Base-by-base conservation (phyloP, 306 rosid species). In the Pterocarpus macrocarpus region DNA sequence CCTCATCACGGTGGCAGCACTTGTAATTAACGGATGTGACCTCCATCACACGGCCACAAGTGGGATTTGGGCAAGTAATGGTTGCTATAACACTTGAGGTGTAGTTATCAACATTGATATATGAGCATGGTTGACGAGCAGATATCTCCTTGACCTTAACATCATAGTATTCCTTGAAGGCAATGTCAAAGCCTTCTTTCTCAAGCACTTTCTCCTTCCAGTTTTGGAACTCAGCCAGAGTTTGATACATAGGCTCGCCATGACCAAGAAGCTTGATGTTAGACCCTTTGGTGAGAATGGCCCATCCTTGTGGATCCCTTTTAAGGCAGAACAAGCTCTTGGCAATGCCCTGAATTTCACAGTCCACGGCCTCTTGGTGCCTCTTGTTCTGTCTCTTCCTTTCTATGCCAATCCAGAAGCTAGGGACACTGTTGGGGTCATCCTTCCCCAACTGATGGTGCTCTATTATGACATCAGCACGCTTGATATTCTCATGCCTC, bases 261-360 rank as follows among this genome's bases (percentile, higher is more conserved):
- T 78, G 85, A 41, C 80, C 75, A 1, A 85, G 33, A 2, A 47
- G 55, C 35, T 76, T 77, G 5, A 85, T 67, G 68, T 73, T 77
- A 0, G 9, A 0, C 16, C 88, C 88, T 85, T 85, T 81, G 74
- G 77, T 77, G 7, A 85, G 85, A 59, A 85, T 52, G 34, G 70
- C 82, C 85, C 88, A 85, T 10, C 88, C 88, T 10, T 73, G 82
- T 28, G 77, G 85, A 10, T 85, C 83, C 2, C 76, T 22, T 14
- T 45, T 82, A 5, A 81, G 78, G 59, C 81, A 68, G 16, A 81
- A 63, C 47, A 85, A 58, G 50, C 28, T 22, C 66, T 77, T 72
- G 1, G 71, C 85, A 4, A 71, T 66, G 0, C 3, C 17, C 13
- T 83, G 87, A 59, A 83, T 79, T 72, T 58, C 73, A 33, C 81